Percentiles rank a stretch among this genome's conserved stretches.
These are phyloP conservation scores for Aspergillus asperescens DNA, from an alignment of 495 filamentous ascomycete genomes.

Conservation along the genomic window DNA sequence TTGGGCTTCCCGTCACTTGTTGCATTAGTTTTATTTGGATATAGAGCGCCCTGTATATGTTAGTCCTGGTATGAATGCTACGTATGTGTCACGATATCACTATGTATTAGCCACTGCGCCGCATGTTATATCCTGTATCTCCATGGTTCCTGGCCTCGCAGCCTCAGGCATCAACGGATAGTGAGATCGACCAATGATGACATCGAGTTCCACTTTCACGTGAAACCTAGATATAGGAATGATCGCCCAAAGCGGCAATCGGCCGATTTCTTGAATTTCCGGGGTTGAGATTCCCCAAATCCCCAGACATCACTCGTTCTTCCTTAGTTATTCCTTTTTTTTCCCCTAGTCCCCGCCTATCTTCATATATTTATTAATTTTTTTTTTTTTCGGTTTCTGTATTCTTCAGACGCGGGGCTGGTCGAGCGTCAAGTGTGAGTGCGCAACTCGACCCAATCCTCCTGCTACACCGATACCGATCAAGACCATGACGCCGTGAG, in stretches of 20 bases:
- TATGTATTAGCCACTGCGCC: not conserved
- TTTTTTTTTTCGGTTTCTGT: not conserved
- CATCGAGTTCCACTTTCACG: not conserved
- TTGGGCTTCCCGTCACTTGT: no score
- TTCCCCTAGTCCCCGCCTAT: no score
- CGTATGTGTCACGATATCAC: not conserved
- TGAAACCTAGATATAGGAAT: not conserved
- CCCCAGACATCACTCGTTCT: not conserved
- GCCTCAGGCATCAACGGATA: not conserved
- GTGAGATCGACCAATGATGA: not conserved
- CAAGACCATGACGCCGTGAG: slow-evolving; percentile 6
- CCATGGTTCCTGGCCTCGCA: not conserved
- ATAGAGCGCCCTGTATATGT: not conserved
- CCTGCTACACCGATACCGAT: not conserved
- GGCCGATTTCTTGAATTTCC: not conserved
- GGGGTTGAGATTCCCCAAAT: not conserved
- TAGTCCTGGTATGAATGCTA: not conserved
- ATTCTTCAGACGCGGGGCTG: not conserved
- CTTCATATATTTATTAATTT: not conserved
- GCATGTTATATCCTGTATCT: no score
- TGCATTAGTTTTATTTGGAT: not conserved
- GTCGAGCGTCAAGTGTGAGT: not conserved
- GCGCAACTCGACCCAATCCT: slow-evolving; percentile 2
- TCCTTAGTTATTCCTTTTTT: not conserved
- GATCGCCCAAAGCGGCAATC: slow-evolving; percentile 1